These are phyloP conservation scores for Penicillium desertorum DNA, from an alignment of 495 filamentous ascomycete genomes.

Conservation along the genomic window DNA sequence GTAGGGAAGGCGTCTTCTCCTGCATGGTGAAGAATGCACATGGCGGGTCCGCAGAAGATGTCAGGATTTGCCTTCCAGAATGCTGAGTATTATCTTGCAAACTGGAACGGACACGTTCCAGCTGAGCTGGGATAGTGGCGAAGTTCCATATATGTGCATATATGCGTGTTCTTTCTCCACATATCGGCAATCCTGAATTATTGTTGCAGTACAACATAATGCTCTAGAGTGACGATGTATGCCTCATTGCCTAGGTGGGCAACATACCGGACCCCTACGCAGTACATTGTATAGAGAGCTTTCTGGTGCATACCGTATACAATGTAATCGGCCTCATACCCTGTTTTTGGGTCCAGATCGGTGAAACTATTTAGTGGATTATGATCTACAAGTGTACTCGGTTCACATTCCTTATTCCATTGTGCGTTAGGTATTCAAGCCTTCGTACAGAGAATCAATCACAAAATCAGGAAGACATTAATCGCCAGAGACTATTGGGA, in stretches of 20 bases:
- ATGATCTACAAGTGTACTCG: conserved; percentile 1
- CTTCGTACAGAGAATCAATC: not conserved
- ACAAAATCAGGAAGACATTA: not conserved
- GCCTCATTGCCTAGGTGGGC: not conserved
- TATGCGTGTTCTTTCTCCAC: not conserved
- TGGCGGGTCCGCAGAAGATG: not conserved
- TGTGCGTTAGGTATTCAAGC: not conserved
- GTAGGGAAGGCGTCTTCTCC: not conserved
- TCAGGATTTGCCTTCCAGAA: conserved; percentile 2
- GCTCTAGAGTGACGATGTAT: not conserved
- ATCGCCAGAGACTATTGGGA: not conserved
- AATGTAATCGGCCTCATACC: not conserved
- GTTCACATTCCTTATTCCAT: not conserved
- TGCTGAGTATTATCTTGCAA: not conserved
- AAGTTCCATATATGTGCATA: not conserved
- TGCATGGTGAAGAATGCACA: conserved; percentile 10
- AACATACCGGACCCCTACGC: not conserved
- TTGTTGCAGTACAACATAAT: not conserved
- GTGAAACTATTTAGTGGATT: not conserved
- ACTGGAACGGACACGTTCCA: not conserved
- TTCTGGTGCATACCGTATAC: not conserved
- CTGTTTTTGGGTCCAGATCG: not conserved
- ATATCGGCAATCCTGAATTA: not conserved
- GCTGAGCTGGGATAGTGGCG: not conserved
- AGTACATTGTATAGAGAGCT: not conserved